Evolutionary conservation across 2,329 filamentous ascomycete species (phyloP).

Genomic region (Lachnellula cervina): DNA sequence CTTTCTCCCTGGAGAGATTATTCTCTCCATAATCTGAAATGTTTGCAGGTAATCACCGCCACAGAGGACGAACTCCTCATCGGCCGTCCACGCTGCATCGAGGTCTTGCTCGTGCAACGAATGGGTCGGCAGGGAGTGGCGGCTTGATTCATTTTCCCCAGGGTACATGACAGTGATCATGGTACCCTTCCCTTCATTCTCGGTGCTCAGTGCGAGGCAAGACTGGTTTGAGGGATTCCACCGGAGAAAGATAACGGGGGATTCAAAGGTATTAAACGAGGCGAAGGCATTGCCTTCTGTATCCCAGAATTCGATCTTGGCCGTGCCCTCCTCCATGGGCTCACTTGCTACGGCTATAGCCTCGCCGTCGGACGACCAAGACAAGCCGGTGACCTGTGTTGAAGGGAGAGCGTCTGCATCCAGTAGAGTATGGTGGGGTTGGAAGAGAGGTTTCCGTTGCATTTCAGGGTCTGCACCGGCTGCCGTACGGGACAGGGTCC

Average conservation of each 20-base stretch:
- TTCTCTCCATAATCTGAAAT: constrained; percentile 43
- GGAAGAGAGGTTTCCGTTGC: constrained; percentile 27
- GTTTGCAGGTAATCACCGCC: constrained; percentile 51
- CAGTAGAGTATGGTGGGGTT: constrained; percentile 41
- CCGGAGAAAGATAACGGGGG: constrained; percentile 56
- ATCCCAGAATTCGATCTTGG: constrained; percentile 52
- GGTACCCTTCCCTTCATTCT: constrained; percentile 47
- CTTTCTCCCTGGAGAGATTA: constrained; percentile 43
- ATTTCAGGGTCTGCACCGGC: constrained; percentile 36
- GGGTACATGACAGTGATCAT: constrained; percentile 49
- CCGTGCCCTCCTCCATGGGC: constrained; percentile 41
- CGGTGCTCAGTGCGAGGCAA: constrained; percentile 54
- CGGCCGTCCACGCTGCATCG: constrained; percentile 56
- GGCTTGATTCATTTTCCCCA: constrained; percentile 27
- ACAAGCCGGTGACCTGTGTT: constrained; percentile 53
- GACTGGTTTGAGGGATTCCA: constrained; percentile 54
- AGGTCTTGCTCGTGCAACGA: constrained; percentile 47
- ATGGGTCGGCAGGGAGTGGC: constrained; percentile 46
- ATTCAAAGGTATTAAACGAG: constrained; percentile 52
- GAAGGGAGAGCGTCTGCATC: constrained; percentile 48
- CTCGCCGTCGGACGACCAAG: constrained; percentile 55
- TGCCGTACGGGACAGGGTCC: constrained; percentile 53
- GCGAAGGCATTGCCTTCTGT: constrained; percentile 48
- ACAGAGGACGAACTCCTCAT: constrained; percentile 54
- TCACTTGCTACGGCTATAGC: constrained; percentile 56